Percentiles rank a stretch among this genome's conserved stretches.
Conservation (phyloP, 2,329 filamentous ascomycete species). For the Cladosporium sp. region DNA sequence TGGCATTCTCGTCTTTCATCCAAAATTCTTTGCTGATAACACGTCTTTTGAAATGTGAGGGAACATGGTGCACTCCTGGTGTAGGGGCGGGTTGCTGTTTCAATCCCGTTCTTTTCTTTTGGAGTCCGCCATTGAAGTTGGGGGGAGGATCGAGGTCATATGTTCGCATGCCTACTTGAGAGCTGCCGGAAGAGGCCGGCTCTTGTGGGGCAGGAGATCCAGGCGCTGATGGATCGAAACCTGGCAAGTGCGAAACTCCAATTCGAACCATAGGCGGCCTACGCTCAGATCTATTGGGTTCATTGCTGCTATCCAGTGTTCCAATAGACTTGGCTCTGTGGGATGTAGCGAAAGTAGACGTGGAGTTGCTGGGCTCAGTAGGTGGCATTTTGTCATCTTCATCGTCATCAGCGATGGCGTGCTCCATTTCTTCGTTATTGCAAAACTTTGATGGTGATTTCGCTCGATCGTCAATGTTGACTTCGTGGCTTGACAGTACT, state of each 20-base stretch:
- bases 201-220: conserved; percentile 38
- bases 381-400: conserved; percentile 25
- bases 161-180: conserved; percentile 16
- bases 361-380: conserved; percentile 1
- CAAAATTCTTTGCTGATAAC: conserved; percentile 94
- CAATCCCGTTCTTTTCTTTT: conserved; percentile 27
- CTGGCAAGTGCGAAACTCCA: conserved; percentile 50
- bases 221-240: conserved; percentile 46
- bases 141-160: conserved; percentile 27
- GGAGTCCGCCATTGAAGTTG: conserved; percentile 32
- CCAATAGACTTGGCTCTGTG: conserved; percentile 6
- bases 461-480: conserved; percentile 17
- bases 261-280: conserved; percentile 43
- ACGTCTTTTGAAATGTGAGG: conserved; percentile 73
- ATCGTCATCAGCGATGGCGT: conserved; percentile 28
- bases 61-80: conserved; percentile 28
- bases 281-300: conserved; percentile 15
- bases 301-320: conserved; percentile 11
- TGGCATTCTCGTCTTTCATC: conserved; percentile 99
- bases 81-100: conserved; percentile 28
- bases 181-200: conserved; percentile 29
- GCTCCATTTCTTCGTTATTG: conserved; percentile 21
- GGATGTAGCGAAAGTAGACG: neutral
- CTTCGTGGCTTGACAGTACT: conserved; percentile 34
- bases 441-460: conserved; percentile 18